Base-by-base conservation (phyloP, 2,329 filamentous ascomycete species). In the Arthrobotrys sphaeroides region DNA sequence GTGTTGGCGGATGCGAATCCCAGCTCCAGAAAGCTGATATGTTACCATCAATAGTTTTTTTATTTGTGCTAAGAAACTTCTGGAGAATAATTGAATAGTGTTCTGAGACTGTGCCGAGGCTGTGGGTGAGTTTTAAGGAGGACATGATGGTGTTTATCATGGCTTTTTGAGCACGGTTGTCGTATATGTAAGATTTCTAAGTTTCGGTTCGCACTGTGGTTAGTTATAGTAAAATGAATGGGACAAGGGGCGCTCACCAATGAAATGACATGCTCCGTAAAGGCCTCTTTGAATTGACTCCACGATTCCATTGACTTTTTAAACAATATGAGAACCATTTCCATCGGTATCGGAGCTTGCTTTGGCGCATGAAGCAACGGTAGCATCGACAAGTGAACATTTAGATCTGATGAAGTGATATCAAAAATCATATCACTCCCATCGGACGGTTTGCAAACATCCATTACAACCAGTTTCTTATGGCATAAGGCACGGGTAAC, bases 101-200 rank as follows among this genome's bases (percentile, higher is more conserved):
- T 26, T 72, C 66, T 10, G 73, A 62, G 6, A 77, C 60, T 1
- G 67, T 77, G 6, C 67, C 61, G 1, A 72, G 60, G 43, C 66
- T 72, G 28, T 77, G 66, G 10, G 57, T 60, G 24, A 66, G 45
- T 33, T 77, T 77, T 6, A 77, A 22, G 10, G 53, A 67, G 4
- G 73, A 70, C 73, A 77, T 77, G 2, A 77, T 77, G 1, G 73
- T 77, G 5, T 77, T 55, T 31, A 77, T 77, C 73, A 77, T 77
- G 4, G 73, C 67, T 24, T 72, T 77, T 24, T 72, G 73, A 5
- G 73, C 73, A n/a, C 73, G 65, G 43, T 77, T 77, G 38, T 77
- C 73, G 36, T 77, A 77, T 5, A 75, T 75, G n/a, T 75, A 69
- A 24, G 72, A 69, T 75, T 75, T 69, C 72, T 75, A n/a, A n/a